Evolutionary conservation across 2,329 filamentous ascomycete species (phyloP).

Genomic region (Pyrenophora teres): DNA sequence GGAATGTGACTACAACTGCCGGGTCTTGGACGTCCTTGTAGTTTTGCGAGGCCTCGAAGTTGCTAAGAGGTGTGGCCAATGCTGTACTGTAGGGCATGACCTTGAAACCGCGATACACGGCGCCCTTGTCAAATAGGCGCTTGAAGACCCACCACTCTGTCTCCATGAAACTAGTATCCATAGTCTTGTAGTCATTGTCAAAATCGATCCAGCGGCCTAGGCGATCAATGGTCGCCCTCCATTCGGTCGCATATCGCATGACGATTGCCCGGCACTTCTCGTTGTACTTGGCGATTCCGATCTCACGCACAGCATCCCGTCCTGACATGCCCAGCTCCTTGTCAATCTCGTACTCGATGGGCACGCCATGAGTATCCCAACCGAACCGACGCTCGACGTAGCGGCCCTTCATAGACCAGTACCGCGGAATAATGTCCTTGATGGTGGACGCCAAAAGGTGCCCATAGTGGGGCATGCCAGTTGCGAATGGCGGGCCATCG

Average conservation of each 20-base stretch:
- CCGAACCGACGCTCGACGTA: constrained; percentile 92
- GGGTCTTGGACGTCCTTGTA: constrained; percentile 93
- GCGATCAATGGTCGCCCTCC: constrained; percentile 84
- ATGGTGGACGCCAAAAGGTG: constrained; percentile 90
- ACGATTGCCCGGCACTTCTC: constrained; percentile 89
- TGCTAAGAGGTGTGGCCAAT: constrained; percentile 85
- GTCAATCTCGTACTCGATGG: constrained; percentile 97
- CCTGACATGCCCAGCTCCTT: constrained; percentile 91
- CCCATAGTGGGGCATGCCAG: constrained; percentile 68
- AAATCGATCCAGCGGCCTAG: constrained; percentile 97
- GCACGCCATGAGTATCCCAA: constrained; percentile 94
- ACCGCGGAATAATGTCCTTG: constrained; percentile 94
- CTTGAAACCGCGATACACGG: constrained; percentile 86
- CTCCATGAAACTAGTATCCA: constrained; percentile 96
- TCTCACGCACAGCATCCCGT: constrained; percentile 81
- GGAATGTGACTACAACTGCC: constrained; percentile 85
- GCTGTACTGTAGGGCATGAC: constrained; percentile 97
- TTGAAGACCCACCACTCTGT: constrained; percentile 97
- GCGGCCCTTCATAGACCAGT: constrained; percentile 96
- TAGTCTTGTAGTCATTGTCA: constrained; percentile 97
- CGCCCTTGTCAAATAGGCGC: constrained; percentile 84
- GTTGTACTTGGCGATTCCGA: constrained; percentile 90
- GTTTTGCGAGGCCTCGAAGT: constrained; percentile 93
- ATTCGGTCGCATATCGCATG: constrained; percentile 86
- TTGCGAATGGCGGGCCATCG: constrained; percentile 65